A percentile compares a stretch with the other conserved stretches of the same genome.
phyloP scores from a whole-genome alignment of 2,329 filamentous ascomycete species.

The Scedosporium apiospermum region DNA sequence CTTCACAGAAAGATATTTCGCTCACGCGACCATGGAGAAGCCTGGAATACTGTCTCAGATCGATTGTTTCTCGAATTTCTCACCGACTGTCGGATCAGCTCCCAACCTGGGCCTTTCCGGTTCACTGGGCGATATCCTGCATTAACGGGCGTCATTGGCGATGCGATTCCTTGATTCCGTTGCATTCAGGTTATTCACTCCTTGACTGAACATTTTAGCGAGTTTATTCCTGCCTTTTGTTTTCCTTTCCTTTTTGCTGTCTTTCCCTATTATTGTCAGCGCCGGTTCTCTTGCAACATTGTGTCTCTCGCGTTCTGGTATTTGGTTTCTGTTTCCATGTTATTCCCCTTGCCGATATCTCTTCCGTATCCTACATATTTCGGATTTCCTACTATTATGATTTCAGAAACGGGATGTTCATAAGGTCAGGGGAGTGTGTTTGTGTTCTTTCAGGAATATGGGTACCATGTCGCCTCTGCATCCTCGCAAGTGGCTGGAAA shows the following conservation, averaged over 20 bases:
- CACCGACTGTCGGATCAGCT: neutral
- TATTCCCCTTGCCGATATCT: neutral
- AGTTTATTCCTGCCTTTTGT: conserved; percentile 7
- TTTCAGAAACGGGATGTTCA: neutral
- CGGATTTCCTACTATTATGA: conserved; percentile 1
- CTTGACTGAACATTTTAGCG: conserved; percentile 21
- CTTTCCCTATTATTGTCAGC: conserved; percentile 8
- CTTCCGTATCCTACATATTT: neutral
- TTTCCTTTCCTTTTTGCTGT: conserved; percentile 11
- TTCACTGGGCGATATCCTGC: neutral
- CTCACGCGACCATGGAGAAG: conserved; percentile 2
- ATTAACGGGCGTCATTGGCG: neutral
- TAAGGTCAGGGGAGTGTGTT: neutral
- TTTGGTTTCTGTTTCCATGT: neutral
- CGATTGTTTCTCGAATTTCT: neutral
- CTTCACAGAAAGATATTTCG: conserved; percentile 6
- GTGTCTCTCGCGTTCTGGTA: no score
- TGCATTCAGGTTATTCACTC: neutral
- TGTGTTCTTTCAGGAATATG: neutral
- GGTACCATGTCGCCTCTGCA: neutral
- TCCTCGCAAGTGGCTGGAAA: neutral
- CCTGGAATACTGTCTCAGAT: neutral
- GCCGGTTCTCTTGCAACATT: neutral
- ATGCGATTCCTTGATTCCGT: neutral
- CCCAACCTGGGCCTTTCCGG: no score